Base-by-base conservation (phyloP, 108 stramenopile genomes). In the Poteriospumella lacustris region DNA sequence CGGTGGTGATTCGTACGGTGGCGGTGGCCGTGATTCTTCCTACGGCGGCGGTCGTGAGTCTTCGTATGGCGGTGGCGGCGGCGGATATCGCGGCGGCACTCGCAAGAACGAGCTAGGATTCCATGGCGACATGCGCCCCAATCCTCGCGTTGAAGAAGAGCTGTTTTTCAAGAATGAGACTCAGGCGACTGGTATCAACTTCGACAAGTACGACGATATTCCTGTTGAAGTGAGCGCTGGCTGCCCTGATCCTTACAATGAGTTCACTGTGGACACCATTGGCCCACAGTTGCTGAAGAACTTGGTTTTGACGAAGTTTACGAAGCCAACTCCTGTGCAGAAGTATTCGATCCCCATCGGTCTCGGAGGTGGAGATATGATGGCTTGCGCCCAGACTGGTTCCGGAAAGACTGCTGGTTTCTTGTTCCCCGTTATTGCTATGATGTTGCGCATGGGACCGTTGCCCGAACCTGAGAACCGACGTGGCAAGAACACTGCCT, bases 121-220 rank as follows among this genome's bases (percentile, higher is more conserved):
- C 77, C 84, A 87, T 77, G 86, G 87, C 1, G 80, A 79, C 60
- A 43, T 70, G 80, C 33, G 80, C 33, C 79, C 59, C 38, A 80
- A 85, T 76, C 64, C 68, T 43, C 84, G 84, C 19, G 79, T 88
- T 19, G 87, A 88, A 78, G 41, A 60, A 12, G 52, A 87, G 42
- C 59, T 89, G 33, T 89, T 88, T 77, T 59, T 75, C 29, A 77
- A 58, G n/a, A 44, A 58, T 26, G 81, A 83, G 28, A 86, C 91
- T 59, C 92, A 94, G 79, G 93, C 91, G 26, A 89, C 94, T n/a
- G 98, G 98, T n/a, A 97, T 99, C 89, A 97, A 99, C 88, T 99
- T 99, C 81, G 94, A 96, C 84, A 91, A 83, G 76, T 97, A 99
- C 88, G 95, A 96, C 83, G 92, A 97, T 59, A 99, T 99, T 59